Conservation (phyloP, 2,329 filamentous ascomycete species). For the Aspergillus japonicus region DNA sequence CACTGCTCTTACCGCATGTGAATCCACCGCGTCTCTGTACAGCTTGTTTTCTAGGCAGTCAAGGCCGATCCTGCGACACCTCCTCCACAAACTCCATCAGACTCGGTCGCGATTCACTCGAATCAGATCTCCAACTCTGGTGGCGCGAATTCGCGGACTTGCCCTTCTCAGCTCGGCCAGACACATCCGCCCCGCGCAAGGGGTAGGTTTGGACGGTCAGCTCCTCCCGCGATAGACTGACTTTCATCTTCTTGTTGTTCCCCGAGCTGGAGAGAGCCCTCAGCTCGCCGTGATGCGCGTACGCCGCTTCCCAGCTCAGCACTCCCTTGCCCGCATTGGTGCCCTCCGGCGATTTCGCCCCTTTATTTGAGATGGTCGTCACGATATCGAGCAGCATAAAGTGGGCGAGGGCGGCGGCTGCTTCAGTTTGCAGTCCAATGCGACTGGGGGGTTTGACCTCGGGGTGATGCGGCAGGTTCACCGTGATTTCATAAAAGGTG, state of each 20-base stretch:
- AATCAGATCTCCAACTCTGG: slow-evolving; percentile 25
- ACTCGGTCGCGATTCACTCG: slow-evolving; percentile 8
- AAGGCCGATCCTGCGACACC: slow-evolving; percentile 12
- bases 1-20: too few relatives aligned
- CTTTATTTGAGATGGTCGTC: slow-evolving; percentile 27
- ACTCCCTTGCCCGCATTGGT: background rate
- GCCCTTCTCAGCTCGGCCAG: slow-evolving; percentile 10
- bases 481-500: slow-evolving; percentile 40
- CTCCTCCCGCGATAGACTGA: slow-evolving; percentile 29
- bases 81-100: slow-evolving; percentile 30
- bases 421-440: slow-evolving; percentile 36
- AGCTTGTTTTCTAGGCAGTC: background rate
- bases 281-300: slow-evolving; percentile 39
- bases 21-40: background rate
- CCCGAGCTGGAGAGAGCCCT: slow-evolving; percentile 20
- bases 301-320: slow-evolving; percentile 30
- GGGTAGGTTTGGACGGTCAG: slow-evolving; percentile 25
- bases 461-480: slow-evolving; percentile 31
- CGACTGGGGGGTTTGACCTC: slow-evolving; percentile 34
- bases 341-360: background rate
- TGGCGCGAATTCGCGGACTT: slow-evolving; percentile 16
- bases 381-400: slow-evolving; percentile 42
- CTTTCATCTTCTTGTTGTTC: slow-evolving; percentile 33
- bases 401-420: slow-evolving; percentile 34
- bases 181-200: slow-evolving; percentile 18